phyloP scores from a whole-genome alignment of 2,329 filamentous ascomycete genomes.

The Hysterium pulicare region DNA sequence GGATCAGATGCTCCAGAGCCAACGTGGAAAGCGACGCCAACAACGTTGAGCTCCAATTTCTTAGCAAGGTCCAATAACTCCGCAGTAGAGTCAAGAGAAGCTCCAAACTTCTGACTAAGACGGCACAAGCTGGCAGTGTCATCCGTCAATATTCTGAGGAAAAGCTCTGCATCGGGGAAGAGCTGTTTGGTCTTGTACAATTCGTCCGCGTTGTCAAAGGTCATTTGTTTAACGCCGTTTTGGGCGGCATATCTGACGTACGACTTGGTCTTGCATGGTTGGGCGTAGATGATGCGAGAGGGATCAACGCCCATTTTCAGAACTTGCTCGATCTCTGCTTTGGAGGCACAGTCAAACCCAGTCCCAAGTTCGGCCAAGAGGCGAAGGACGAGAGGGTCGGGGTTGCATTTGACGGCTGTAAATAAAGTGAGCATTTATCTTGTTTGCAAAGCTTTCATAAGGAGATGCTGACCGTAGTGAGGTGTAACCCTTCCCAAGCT shows the following conservation, averaged over 20 bases:
- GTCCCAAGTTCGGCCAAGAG: constrained; percentile 85
- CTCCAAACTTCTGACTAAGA: constrained; percentile 95
- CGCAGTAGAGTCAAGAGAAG: constrained; percentile 76
- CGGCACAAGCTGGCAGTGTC: constrained; percentile 93
- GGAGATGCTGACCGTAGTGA: constrained; percentile 72
- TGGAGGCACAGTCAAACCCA: constrained; percentile 97
- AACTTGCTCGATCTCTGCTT: constrained; percentile 92
- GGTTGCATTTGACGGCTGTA: constrained; percentile 96
- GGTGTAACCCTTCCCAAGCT: constrained; percentile 89
- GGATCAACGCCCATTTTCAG: constrained; percentile 79
- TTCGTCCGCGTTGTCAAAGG: constrained; percentile 97
- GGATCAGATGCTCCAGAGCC: constrained; percentile 95
- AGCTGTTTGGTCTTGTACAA: constrained; percentile 95
- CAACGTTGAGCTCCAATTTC: constrained; percentile 80
- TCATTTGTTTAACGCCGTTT: constrained; percentile 93
- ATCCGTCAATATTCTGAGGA: constrained; percentile 91
- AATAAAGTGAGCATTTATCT: constrained; percentile 20
- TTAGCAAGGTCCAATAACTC: constrained; percentile 76
- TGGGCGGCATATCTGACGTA: constrained; percentile 88
- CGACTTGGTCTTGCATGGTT: constrained; percentile 99
- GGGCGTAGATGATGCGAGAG: constrained; percentile 93
- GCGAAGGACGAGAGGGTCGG: constrained; percentile 81
- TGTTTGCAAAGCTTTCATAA: background rate
- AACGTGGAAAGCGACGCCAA: constrained; percentile 96
- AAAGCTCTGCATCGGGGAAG: constrained; percentile 85